These are phyloP conservation scores for Candida palmyrensis DNA, from an alignment of 805 yeast species.

Conservation along the genomic window DNA sequence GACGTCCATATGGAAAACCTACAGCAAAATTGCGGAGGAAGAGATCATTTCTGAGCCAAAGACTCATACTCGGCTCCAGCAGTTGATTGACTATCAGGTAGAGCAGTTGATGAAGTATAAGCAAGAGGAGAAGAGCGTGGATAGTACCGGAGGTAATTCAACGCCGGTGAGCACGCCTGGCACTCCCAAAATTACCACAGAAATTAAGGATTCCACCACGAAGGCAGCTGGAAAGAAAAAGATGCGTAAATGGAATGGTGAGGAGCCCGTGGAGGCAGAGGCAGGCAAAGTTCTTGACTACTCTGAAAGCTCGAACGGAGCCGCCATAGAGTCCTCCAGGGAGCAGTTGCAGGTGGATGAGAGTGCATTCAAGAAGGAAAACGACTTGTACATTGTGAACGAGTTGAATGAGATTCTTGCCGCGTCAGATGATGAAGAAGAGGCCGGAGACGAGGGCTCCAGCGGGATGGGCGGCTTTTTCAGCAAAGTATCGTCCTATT, in stretches of 20 bases:
- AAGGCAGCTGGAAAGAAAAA: constrained; percentile 19
- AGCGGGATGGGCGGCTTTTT: constrained; percentile 15
- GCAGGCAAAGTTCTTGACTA: constrained; percentile 24
- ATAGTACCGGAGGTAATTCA: constrained; percentile 1
- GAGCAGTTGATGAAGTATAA: constrained; percentile 30
- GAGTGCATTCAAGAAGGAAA: constrained; percentile 30
- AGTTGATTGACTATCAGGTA: constrained; percentile 35
- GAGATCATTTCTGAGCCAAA: constrained; percentile 12
- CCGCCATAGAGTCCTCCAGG: constrained; percentile 1
- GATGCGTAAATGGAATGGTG: constrained; percentile 42
- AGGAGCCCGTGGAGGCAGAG: constrained; percentile 25
- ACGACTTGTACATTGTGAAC: constrained; percentile 35
- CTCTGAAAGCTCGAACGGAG: constrained; percentile 14
- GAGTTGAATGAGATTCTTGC: constrained; percentile 36
- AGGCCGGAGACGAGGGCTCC: constrained; percentile 4
- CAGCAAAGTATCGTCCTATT: constrained; percentile 30
- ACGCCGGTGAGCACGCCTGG: neutral
- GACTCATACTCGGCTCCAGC: constrained; percentile 19
- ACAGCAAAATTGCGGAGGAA: constrained; percentile 20
- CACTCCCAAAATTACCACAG: constrained; percentile 9
- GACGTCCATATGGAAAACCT: constrained; percentile 28
- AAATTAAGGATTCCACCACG: constrained; percentile 5
- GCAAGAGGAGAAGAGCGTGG: constrained; percentile 6
- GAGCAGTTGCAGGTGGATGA: constrained; percentile 18
- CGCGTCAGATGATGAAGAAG: constrained; percentile 24